Evolutionary conservation across 305 asterid species (phyloP), one percentile per base, ranked within the genome.

Genomic region (Fraxinus angustifolia): DNA sequence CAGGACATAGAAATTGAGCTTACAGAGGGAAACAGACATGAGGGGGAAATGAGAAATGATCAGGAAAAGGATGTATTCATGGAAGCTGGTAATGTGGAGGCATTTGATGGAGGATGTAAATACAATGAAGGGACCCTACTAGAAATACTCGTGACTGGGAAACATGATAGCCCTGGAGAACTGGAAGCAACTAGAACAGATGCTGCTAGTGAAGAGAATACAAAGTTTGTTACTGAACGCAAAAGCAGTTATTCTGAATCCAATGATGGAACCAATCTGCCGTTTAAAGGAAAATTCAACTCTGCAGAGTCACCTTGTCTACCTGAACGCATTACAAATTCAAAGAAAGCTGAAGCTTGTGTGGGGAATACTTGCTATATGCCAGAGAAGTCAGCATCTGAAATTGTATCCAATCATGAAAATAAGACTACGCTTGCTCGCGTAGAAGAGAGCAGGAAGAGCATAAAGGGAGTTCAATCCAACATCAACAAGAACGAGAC

Each of bases 1-100:
- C 84, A 83, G 38, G 81, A 85, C 56, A 84, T 86, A 81, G 93
- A 79, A 80, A 58, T 67, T 73, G 78, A 85, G 78, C 85, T 81
- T 75, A 62, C 82, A 77, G 90, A 84, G 84, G 74, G 79, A 85
- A 86, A 80, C 78, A 87, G 21, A 48, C 62, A 62, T 77, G 82
- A 48, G 60, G 80, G 78, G 67, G 84, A 85, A 73, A 82, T 79
- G 76, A 78, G 85, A 78, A 75, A 80, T 83, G 85, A 79, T 82
- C 76, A 72, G 26, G 86, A 82, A 78, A 35, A 53, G 78, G 62
- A 56, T 80, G 83, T 70, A 60, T 40, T 76, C 71, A n/a, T 16
- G 28, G 88, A 89, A 83, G 86, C 78, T 35, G 86, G 79, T 83
- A 75, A 75, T 40, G 78, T 84, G 76, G 83, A 80, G 67, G 80